Evolutionary conservation across 2,329 filamentous ascomycete species (phyloP).

Genomic region (Massarina eburnea): DNA sequence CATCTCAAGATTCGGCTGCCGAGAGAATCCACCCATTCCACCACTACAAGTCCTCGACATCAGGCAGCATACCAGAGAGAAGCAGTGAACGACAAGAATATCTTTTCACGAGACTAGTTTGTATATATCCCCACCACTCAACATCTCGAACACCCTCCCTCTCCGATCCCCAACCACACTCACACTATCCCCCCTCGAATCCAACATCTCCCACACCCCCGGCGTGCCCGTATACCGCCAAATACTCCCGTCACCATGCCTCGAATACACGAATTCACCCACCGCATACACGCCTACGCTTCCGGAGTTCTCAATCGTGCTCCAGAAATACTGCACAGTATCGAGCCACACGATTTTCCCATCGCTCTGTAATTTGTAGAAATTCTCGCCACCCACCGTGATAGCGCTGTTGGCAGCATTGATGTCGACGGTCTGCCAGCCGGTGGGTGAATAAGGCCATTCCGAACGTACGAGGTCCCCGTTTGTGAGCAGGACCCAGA

Average conservation of each 20-base stretch:
- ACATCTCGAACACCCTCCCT: constrained; percentile 26
- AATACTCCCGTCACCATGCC: constrained; percentile 25
- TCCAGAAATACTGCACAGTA: constrained; percentile 21
- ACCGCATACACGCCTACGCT: constrained; percentile 19
- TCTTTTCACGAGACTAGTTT: constrained; percentile 19
- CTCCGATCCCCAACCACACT: constrained; percentile 23
- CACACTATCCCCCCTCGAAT: constrained; percentile 11
- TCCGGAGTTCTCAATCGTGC: constrained; percentile 19
- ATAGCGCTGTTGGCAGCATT: constrained; percentile 25
- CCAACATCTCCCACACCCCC: constrained; percentile 29
- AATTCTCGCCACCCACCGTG: constrained; percentile 27
- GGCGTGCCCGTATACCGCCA: constrained; percentile 33
- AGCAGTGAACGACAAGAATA: neutral
- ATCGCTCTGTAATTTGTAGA: constrained; percentile 32
- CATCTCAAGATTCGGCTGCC: too few relatives aligned
- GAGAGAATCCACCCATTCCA: too few relatives aligned
- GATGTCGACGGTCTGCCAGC: constrained; percentile 27
- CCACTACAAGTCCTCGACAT: too few relatives aligned
- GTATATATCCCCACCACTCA: constrained; percentile 21
- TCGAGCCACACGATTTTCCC: constrained; percentile 31
- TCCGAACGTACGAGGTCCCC: constrained; percentile 28
- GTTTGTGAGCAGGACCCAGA: constrained; percentile 28
- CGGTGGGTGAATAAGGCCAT: constrained; percentile 21
- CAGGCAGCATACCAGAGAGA: neutral
- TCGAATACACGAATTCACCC: constrained; percentile 23